These are phyloP conservation scores for Starmera quercuum DNA, from an alignment of 805 yeast genomes.

Conservation along the genomic window DNA sequence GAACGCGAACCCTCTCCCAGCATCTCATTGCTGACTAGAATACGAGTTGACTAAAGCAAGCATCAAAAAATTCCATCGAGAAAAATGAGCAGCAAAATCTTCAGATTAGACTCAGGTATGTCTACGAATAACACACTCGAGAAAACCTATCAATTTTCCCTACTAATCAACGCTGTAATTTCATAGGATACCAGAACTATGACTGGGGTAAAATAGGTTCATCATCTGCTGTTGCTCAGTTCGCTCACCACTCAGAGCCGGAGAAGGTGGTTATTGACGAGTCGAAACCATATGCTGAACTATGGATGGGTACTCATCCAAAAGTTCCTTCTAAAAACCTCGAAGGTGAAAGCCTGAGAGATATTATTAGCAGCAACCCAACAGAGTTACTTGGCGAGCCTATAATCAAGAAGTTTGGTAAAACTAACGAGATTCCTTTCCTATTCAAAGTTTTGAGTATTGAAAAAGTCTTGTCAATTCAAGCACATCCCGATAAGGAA, in stretches of 20 bases:
- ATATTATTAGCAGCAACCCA: constrained; percentile 56
- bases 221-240: constrained; percentile 82
- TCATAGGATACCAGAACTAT: constrained; percentile 63
- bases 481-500: constrained; percentile 94
- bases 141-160: neutral
- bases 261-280: constrained; percentile 51
- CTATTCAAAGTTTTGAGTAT: constrained; percentile 91
- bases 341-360: constrained; percentile 54
- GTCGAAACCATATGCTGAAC: constrained; percentile 85
- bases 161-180: neutral
- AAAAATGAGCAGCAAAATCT: constrained; percentile 25
- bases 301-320: constrained; percentile 99
- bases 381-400: constrained; percentile 46
- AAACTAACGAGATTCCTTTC: constrained; percentile 73
- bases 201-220: constrained; percentile 88
- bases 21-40: no score
- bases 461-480: constrained; percentile 87
- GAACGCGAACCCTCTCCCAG: no score
- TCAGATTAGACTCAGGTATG: constrained; percentile 34
- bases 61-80: no score
- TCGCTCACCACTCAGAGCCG: constrained; percentile 66
- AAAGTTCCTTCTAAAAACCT: constrained; percentile 72
- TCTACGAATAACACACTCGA: neutral
- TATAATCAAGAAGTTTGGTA: constrained; percentile 60
- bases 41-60: no score